Conservation (phyloP, 2,329 filamentous ascomycete species). For the Mycosphaerelloides madeirae region DNA sequence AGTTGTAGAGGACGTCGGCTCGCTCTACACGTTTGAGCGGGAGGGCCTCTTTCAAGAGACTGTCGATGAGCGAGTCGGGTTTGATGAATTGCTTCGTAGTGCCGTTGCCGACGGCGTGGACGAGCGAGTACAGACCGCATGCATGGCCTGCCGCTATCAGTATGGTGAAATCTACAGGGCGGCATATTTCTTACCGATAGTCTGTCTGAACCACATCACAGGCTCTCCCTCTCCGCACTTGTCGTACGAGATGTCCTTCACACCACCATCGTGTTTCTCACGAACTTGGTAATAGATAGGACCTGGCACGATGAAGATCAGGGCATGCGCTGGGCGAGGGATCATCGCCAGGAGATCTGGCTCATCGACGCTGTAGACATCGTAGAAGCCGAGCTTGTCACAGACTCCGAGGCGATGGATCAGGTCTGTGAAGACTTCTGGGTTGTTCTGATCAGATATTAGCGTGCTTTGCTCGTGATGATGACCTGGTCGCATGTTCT, state of each 20-base stretch:
- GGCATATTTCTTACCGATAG: conserved; percentile 35
- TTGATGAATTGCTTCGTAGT: conserved; percentile 40
- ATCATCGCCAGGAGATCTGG: conserved; percentile 46
- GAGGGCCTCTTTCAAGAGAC: conserved; percentile 41
- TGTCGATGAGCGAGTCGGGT: conserved; percentile 42
- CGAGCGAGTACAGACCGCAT: conserved; percentile 55
- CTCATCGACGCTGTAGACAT: conserved; percentile 52
- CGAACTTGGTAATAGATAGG: conserved; percentile 40
- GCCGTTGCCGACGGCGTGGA: conserved; percentile 53
- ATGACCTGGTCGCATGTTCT: too few relatives aligned
- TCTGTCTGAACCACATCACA: conserved; percentile 57
- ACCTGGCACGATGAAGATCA: conserved; percentile 50
- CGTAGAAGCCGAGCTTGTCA: conserved; percentile 47
- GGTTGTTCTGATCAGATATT: conserved; percentile 43
- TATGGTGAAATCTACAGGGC: neutral
- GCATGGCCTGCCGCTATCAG: conserved; percentile 39
- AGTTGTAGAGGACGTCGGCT: conserved; percentile 51
- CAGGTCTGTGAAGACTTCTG: conserved; percentile 49
- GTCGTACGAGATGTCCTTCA: conserved; percentile 37
- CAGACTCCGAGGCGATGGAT: conserved; percentile 48
- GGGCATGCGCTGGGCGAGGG: conserved; percentile 50
- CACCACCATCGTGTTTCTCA: conserved; percentile 36
- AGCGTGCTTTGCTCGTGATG: too few relatives aligned
- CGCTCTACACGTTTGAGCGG: conserved; percentile 42
- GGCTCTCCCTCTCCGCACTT: conserved; percentile 48